These are phyloP conservation scores for Rhizopogon hawkerae DNA, from an alignment of 1,284 basidiomycete genomes.

Conservation along the genomic window DNA sequence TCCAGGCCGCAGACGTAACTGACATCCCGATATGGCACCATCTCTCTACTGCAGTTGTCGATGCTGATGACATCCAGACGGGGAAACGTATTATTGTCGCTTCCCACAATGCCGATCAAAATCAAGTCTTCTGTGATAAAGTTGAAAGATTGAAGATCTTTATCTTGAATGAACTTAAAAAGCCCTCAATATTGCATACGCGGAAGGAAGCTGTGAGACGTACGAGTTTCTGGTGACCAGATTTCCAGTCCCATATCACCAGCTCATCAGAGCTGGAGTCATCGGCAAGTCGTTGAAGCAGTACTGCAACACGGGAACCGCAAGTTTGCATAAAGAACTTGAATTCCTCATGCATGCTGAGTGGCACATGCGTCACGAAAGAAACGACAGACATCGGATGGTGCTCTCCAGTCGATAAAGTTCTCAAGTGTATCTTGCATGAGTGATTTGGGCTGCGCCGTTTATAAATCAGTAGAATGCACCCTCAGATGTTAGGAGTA, in stretches of 20 bases:
- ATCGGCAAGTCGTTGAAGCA: conserved; percentile 12
- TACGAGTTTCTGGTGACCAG: conserved; percentile 30
- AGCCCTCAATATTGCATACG: not conserved
- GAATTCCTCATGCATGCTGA: conserved; percentile 2
- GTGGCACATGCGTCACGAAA: conserved; percentile 12
- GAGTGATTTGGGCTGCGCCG: conserved; percentile 13
- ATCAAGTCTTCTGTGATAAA: conserved; percentile 25
- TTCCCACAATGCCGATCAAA: conserved; percentile 33
- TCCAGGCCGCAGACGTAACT: conserved; percentile 31
- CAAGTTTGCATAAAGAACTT: conserved; percentile 25
- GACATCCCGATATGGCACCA: conserved; percentile 19
- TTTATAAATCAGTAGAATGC: conserved; percentile 3
- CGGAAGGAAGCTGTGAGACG: conserved; percentile 18
- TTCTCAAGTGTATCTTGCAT: conserved; percentile 23
- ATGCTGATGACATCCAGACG: conserved; percentile 27
- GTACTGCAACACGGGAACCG: conserved; percentile 18
- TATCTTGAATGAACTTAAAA: conserved; percentile 13
- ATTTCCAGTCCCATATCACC: conserved; percentile 54
- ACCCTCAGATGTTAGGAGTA: not conserved
- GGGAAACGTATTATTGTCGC: conserved; percentile 18
- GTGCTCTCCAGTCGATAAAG: conserved; percentile 17
- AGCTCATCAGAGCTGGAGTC: conserved; percentile 17
- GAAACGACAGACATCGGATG: conserved; percentile 16
- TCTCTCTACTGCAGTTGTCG: conserved; percentile 6
- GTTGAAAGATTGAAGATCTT: conserved; percentile 18